Conservation (phyloP, 306 rosid species). For the Citrullus mucosospermus region DNA sequence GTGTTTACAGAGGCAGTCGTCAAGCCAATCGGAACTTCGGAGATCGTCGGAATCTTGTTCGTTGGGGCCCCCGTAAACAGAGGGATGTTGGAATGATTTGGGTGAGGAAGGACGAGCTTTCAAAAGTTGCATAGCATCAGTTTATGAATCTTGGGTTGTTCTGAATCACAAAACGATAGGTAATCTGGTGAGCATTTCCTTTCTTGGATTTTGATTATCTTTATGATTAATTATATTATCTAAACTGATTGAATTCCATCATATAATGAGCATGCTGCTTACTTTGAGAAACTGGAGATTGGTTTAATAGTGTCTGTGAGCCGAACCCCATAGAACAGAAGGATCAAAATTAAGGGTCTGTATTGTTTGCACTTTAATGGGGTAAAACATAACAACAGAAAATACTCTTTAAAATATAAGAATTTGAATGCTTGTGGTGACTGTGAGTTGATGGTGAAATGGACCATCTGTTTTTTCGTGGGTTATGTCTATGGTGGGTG, state of each 20-base stretch:
- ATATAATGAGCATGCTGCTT: background rate
- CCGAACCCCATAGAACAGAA: background rate
- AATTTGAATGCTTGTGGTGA: background rate
- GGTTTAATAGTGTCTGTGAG: background rate
- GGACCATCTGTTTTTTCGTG: background rate
- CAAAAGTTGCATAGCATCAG: constrained; percentile 2
- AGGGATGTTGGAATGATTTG: constrained; percentile 24
- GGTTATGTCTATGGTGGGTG: background rate
- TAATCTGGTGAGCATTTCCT: constrained; percentile 19
- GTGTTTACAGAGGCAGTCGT: background rate
- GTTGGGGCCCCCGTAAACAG: background rate
- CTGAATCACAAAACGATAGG: background rate
- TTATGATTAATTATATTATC: background rate
- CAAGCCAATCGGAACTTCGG: background rate
- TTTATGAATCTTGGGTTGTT: constrained; percentile 3
- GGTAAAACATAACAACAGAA: background rate
- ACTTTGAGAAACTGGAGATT: background rate
- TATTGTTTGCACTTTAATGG: background rate
- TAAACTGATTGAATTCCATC: background rate
- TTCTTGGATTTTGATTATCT: background rate
- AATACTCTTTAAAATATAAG: background rate
- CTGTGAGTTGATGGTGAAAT: background rate
- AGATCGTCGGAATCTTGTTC: background rate
- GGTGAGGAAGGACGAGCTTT: constrained; percentile 40
- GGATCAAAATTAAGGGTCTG: background rate